Evolutionary conservation across 768 basidiomycete species (phyloP).

Genomic region (Suillus variegatus): DNA sequence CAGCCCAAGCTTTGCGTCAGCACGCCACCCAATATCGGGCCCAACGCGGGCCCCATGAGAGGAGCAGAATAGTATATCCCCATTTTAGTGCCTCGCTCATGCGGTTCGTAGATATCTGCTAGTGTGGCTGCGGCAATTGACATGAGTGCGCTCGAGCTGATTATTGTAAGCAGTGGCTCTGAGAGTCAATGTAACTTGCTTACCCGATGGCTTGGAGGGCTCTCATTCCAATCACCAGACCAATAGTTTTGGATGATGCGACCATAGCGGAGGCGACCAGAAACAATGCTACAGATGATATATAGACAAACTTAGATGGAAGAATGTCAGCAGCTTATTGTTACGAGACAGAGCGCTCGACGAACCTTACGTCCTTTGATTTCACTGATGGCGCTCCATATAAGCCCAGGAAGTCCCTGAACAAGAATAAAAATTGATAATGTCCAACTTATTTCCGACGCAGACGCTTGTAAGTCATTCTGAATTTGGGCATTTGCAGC

Average conservation of each 20-base stretch:
- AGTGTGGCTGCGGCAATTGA: conserved; percentile 71
- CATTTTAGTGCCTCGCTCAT: conserved; percentile 71
- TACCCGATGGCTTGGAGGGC: conserved; percentile 65
- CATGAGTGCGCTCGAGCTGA: conserved; percentile 60
- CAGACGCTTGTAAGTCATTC: conserved; percentile 58
- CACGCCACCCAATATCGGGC: conserved; percentile 50
- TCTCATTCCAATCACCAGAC: conserved; percentile 66
- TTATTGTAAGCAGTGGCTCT: neutral
- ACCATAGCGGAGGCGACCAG: conserved; percentile 58
- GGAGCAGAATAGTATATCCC: conserved; percentile 78
- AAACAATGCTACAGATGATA: conserved; percentile 54
- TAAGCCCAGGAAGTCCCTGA: conserved; percentile 63
- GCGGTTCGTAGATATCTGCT: conserved; percentile 71
- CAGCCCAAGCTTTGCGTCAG: conserved; percentile 66
- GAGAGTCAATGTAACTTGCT: conserved; percentile 10
- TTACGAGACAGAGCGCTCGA: neutral
- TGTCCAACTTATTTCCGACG: conserved; percentile 64
- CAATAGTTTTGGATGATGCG: conserved; percentile 55
- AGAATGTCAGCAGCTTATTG: neutral
- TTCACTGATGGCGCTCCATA: conserved; percentile 70
- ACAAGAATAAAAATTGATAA: conserved; percentile 71
- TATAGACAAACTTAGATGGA: conserved; percentile 50
- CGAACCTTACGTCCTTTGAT: conserved; percentile 69
- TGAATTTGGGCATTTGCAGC: conserved; percentile 72
- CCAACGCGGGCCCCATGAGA: conserved; percentile 48